phyloP scores from a whole-genome alignment of 164 flowering plant species.

The Liquidambar formosana region DNA sequence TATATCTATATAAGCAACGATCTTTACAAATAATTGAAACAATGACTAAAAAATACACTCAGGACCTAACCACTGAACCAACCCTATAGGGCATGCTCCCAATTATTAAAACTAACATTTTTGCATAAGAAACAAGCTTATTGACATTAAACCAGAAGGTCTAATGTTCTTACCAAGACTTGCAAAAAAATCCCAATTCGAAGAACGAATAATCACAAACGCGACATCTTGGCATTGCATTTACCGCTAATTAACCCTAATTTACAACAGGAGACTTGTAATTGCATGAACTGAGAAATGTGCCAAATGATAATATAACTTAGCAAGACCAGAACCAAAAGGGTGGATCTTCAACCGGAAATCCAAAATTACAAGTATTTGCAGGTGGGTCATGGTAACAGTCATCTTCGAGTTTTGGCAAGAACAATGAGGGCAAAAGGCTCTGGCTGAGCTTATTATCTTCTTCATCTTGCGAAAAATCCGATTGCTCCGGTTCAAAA shows the following conservation, averaged over 20 bases:
- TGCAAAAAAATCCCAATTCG: no score
- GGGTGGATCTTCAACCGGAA: slow-evolving; percentile 37
- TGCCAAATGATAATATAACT: not conserved
- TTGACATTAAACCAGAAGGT: no score
- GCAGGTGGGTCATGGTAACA: slow-evolving; percentile 19
- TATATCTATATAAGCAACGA: no score
- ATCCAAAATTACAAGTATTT: slow-evolving; percentile 29
- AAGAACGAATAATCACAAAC: no score
- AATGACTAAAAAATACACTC: no score
- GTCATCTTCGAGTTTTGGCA: slow-evolving; percentile 30
- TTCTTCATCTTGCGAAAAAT: slow-evolving; percentile 59
- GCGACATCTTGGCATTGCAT: no score
- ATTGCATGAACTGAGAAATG: not conserved
- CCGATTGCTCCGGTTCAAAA: slow-evolving; percentile 49
- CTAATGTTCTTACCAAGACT: no score
- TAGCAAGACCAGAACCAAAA: slow-evolving; percentile 38
- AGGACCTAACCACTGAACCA: no score
- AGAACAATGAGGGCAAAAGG: slow-evolving; percentile 15
- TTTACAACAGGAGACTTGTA: not conserved
- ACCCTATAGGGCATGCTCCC: no score
- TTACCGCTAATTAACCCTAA: not conserved
- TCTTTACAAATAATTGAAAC: no score
- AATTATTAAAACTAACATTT: no score
- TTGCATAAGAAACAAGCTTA: no score
- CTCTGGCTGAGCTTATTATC: slow-evolving; percentile 31